Percentiles rank a stretch among this genome's conserved stretches.
These are phyloP conservation scores for Penicillium sp. DNA, from an alignment of 2,329 filamentous ascomycete species.

Conservation along the genomic window DNA sequence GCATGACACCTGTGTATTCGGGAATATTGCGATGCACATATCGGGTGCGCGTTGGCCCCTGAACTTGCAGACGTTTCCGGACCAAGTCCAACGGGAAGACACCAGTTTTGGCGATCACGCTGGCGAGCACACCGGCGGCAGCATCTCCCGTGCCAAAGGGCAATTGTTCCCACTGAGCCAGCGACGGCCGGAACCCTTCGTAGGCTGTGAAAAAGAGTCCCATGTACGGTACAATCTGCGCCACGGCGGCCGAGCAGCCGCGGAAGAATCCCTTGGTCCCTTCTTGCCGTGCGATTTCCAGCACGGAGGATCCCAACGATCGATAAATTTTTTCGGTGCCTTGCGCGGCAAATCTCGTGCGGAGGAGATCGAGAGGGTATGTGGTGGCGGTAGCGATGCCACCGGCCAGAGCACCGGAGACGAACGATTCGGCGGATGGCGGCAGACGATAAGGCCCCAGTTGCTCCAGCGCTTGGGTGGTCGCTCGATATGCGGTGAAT, in stretches of 20 bases:
- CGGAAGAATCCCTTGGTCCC: conserved; percentile 78
- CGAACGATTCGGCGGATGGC: conserved; percentile 67
- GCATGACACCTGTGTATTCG: conserved; percentile 64
- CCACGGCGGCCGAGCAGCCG: conserved; percentile 72
- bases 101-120: conserved; percentile 74
- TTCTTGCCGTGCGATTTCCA: conserved; percentile 68
- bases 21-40: conserved; percentile 89
- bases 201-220: conserved; percentile 91
- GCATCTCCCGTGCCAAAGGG: conserved; percentile 78
- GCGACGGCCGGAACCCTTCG: conserved; percentile 62
- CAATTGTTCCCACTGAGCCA: conserved; percentile 43
- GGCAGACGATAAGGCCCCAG: conserved; percentile 51
- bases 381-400: conserved; percentile 74
- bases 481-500: conserved; percentile 79
- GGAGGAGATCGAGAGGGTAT: conserved; percentile 87
- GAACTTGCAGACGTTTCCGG: conserved; percentile 87
- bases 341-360: conserved; percentile 95
- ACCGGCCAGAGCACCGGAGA: conserved; percentile 76
- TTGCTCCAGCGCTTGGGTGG: conserved; percentile 60
- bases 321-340: conserved; percentile 72
- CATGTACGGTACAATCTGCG: conserved; percentile 93
- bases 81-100: conserved; percentile 93
- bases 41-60: conserved; percentile 71
- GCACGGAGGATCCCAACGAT: conserved; percentile 62
- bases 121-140: conserved; percentile 71